Percentiles rank a stretch among this genome's conserved stretches.
Conservation (phyloP, 345 rosid species). For the Dimocarpus longan region DNA sequence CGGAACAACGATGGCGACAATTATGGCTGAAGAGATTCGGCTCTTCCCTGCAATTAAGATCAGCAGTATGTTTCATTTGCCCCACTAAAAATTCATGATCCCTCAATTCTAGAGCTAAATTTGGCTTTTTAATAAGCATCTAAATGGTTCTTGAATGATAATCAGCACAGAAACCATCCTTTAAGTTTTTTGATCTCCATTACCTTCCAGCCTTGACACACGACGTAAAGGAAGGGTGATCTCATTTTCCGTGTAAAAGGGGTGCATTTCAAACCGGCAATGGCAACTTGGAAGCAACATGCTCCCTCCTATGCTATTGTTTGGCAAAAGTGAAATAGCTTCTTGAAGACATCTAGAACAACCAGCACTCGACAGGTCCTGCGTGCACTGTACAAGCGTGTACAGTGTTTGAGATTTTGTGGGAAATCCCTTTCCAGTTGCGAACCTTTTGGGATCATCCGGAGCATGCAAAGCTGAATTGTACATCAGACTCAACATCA, state of each 20-base stretch:
- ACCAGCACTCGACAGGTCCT: too few species aligned
- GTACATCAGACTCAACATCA: too few species aligned
- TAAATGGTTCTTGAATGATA: too few species aligned
- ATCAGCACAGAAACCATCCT: too few species aligned
- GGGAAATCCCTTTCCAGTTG: too few species aligned
- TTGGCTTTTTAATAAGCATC: not conserved
- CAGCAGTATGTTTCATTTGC: not conserved
- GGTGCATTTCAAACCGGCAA: constrained; percentile 26
- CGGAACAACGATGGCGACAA: constrained; percentile 36
- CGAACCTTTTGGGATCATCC: too few species aligned
- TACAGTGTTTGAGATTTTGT: too few species aligned
- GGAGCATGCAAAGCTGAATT: too few species aligned
- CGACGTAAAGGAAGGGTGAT: not conserved
- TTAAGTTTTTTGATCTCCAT: not conserved
- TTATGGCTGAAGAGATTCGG: constrained; percentile 20
- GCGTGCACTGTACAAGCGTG: too few species aligned
- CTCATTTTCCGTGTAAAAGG: constrained; percentile 18
- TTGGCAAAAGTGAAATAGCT: too few species aligned
- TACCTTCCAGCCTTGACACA: too few species aligned
- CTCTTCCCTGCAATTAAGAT: constrained; percentile 29
- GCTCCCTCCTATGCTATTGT: not conserved
- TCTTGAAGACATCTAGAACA: too few species aligned
- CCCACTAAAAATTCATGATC: not conserved
- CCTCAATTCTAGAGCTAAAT: not conserved
- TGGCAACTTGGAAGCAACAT: constrained; percentile 24